Evolutionary conservation across 345 rosid genomes (phyloP), one percentile per base, ranked within the genome.

Genomic region (Citropsis articulata): DNA sequence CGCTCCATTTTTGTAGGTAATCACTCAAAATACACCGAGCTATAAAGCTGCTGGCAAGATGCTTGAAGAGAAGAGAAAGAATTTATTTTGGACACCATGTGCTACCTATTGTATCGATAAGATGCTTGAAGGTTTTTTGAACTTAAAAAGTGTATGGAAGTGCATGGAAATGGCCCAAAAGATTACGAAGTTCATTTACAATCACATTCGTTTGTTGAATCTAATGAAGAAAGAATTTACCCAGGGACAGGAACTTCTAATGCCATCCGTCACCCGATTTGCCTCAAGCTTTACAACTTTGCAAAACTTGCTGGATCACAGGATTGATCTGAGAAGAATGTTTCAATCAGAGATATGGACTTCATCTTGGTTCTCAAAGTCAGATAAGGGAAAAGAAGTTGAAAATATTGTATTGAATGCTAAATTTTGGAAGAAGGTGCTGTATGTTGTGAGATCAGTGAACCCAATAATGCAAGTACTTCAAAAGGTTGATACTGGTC

Each of bases 31-130:
- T 66, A 81, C 85, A 35, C 80, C 81, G 60, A 73, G 79, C 65
- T 87, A 75, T 66, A 83, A 72, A 81, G 71, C 85, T 53, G 90
- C 90, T 35, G 90, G 88, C 67, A 85, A 87, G 88, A 85, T 85
- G 88, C 90, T 87, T 78, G 85, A 85, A 80, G 90, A 87, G 79
- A 86, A 86, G 72, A 81, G 88, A 64, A 81, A 79, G 73, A 83
- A 83, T 75, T 59, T 85, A 75, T 87, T 85, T 80, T 87, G 88
- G 90, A 85, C 88, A 9, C 90, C 90, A 38, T 87, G 88, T 85
- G 88, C 88, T 9, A 68, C 69, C 28, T 57, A 83, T 66, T 83
- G 86, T 71, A 67, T 87, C 28, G 83, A 87, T 75, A 78, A 63
- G 50, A 82, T 87, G 80, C 83, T 85, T 45, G 87, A 85, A 65